Base-by-base conservation (phyloP, 2,329 filamentous ascomycete genomes). In the Pseudogymnoascus verrucosus region DNA sequence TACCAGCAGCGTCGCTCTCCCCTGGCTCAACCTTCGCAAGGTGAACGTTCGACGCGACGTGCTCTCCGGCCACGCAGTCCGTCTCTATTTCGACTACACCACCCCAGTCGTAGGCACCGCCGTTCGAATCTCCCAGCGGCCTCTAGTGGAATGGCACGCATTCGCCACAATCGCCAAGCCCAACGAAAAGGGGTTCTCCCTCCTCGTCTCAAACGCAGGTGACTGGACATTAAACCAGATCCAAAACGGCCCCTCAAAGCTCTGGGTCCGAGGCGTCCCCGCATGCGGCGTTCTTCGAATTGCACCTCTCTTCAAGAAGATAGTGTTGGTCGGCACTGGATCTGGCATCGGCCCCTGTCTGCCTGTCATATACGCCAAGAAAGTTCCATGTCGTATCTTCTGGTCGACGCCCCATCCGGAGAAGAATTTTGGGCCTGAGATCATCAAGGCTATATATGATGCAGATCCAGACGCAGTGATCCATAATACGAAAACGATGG, bases 191-290 rank as follows among this genome's bases (percentile, higher is more conserved):
- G 86, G 84, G 12, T 90, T 88, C 75, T 90, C 87, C 0, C 78
- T 89, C 31, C 77, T 92, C 31, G 80, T 92, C 28, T 90, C 88
- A 62, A 88, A 87, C 67, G 88, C 88, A 3, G 89, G 89, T 21
- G 88, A 92, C 75, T 92, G 89, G 89, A 92, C 89, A 0, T 77
- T 77, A 23, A 77, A 79, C 34, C 82, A 84, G 63, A 90, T 92
- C 74, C 76, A 80, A 59, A 78, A 81, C 59, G 84, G 84, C 1
- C 87, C 87, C 1, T 80, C 76, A 0, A 75, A 82, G 61, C 75
- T 91, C 54, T 92, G 86, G 85, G 84, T 88, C 4, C 84, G 87
- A 51, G 88, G 89, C 8, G 79, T 87, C 0, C 86, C 88, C 1
- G 81, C 85, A 2, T 85, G 82, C 65, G 88, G 88, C 42, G 86